Percentiles rank a stretch among this genome's conserved stretches.
phyloP scores from a whole-genome alignment of 352 stramenopile genomes.

The Globisporangium spinosum region DNA sequence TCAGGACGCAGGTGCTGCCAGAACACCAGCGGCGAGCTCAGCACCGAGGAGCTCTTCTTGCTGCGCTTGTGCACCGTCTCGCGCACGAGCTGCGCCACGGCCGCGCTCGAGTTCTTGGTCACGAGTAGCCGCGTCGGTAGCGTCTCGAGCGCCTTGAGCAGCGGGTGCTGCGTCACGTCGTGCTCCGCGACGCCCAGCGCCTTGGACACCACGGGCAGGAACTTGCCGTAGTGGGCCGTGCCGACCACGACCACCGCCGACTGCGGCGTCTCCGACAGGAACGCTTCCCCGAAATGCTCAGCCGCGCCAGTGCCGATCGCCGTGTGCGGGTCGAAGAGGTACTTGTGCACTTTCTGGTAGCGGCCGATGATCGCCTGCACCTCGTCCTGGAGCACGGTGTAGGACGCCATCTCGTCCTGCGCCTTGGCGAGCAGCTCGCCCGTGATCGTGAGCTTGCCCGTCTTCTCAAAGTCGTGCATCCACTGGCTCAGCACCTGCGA shows the following conservation, averaged over 20 bases:
- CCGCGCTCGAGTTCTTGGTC: constrained; percentile 58
- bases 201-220: constrained; percentile 89
- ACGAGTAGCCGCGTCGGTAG: constrained; percentile 60
- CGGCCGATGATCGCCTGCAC: constrained; percentile 92
- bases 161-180: constrained; percentile 69
- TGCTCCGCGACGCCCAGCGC: constrained; percentile 76
- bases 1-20: constrained; percentile 14
- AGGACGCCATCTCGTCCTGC: constrained; percentile 93
- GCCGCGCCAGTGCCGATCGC: constrained; percentile 93
- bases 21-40: not conserved
- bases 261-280: constrained; percentile 53
- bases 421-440: constrained; percentile 89
- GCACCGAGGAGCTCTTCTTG: constrained; percentile 1
- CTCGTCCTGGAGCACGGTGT: constrained; percentile 72
- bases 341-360: constrained; percentile 90
- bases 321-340: constrained; percentile 97
- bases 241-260: constrained; percentile 91
- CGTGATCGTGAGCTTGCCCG: constrained; percentile 91
- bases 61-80: constrained; percentile 30
- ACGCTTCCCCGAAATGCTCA: constrained; percentile 66
- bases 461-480: constrained; percentile 96
- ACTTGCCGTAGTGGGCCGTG: constrained; percentile 98
- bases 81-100: constrained; percentile 59
- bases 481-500: constrained; percentile 83
- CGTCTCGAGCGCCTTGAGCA: constrained; percentile 70